Conservation (phyloP, 345 rosid species). For the Mercurialis annua region DNA sequence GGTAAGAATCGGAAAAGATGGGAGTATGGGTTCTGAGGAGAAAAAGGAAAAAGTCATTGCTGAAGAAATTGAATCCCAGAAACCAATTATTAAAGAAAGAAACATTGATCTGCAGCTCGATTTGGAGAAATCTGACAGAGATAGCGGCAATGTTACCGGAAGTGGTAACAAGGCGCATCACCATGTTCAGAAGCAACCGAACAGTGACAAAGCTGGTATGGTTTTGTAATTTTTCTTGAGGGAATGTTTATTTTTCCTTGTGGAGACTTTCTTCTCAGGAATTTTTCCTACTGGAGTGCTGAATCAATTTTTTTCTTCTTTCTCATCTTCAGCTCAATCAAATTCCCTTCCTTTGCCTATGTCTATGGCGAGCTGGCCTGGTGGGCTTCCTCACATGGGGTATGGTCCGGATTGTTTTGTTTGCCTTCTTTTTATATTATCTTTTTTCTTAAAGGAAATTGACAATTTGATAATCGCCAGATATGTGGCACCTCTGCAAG, state of each 20-base stretch:
- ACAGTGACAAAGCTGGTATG: slow-evolving; percentile 57
- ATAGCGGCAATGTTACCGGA: slow-evolving; percentile 22
- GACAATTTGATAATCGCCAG: slow-evolving; percentile 42
- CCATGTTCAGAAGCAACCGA: slow-evolving; percentile 43
- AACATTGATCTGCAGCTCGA: slow-evolving; percentile 69
- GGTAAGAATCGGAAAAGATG: slow-evolving; percentile 31
- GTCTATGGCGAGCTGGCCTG: slow-evolving; percentile 87
- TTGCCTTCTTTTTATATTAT: slow-evolving; percentile 8
- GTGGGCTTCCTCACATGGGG: slow-evolving; percentile 97
- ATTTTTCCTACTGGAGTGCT: neutral
- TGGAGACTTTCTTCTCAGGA: neutral
- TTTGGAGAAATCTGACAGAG: slow-evolving; percentile 72
- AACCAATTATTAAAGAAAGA: slow-evolving; percentile 47
- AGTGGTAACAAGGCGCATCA: slow-evolving; percentile 43
- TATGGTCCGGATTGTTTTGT: slow-evolving; percentile 25
- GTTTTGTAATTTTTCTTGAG: neutral
- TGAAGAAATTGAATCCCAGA: slow-evolving; percentile 48
- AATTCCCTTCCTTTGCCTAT: slow-evolving; percentile 60
- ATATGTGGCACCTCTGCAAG: slow-evolving; percentile 86
- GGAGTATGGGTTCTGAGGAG: slow-evolving; percentile 40
- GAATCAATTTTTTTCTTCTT: slow-evolving; percentile 1
- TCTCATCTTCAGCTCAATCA: slow-evolving; percentile 57
- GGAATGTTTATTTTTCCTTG: neutral
- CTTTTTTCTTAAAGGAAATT: slow-evolving; percentile 6
- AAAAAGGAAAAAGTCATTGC: slow-evolving; percentile 37